A percentile compares a stretch with the other conserved stretches of the same genome.
These are phyloP conservation scores for Periglandula ipomoeae DNA, from an alignment of 2,329 filamentous ascomycete genomes.

Conservation along the genomic window DNA sequence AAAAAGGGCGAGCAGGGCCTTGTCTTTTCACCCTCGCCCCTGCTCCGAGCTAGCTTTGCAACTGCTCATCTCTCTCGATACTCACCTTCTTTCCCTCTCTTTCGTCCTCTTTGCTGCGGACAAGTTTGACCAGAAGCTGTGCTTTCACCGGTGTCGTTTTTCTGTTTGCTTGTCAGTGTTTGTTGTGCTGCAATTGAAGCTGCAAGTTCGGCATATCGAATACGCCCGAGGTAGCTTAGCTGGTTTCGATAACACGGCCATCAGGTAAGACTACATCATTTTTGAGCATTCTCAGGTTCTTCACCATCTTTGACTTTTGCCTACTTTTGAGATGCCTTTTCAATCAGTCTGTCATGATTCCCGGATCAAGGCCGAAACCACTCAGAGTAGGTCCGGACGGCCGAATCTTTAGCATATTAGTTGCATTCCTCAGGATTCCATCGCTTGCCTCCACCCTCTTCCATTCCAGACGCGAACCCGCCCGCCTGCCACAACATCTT, in stretches of 20 bases:
- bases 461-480: conserved; percentile 16
- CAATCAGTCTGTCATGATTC: neutral
- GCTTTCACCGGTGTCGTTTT: conserved; percentile 2
- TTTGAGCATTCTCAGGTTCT: neutral
- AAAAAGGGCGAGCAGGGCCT: conserved; percentile 6
- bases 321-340: neutral
- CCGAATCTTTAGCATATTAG: neutral
- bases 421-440: conserved; percentile 11
- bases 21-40: conserved; percentile 1
- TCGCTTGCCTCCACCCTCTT: conserved; percentile 7
- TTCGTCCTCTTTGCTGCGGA: neutral
- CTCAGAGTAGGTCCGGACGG: neutral
- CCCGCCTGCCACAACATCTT: conserved; percentile 13
- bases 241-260: neutral
- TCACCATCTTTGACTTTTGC: neutral
- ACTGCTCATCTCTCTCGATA: conserved; percentile 5
- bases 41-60: conserved; percentile 1
- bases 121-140: conserved; percentile 1
- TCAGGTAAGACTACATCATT: conserved; percentile 4
- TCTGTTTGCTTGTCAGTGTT: neutral
- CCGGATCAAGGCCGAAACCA: neutral
- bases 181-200: conserved; percentile 1
- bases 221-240: neutral
- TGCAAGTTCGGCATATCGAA: neutral
- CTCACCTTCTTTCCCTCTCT: conserved; percentile 1